Base-by-base conservation (phyloP, 441 rosid genomes). In the Aleurites moluccanus region DNA sequence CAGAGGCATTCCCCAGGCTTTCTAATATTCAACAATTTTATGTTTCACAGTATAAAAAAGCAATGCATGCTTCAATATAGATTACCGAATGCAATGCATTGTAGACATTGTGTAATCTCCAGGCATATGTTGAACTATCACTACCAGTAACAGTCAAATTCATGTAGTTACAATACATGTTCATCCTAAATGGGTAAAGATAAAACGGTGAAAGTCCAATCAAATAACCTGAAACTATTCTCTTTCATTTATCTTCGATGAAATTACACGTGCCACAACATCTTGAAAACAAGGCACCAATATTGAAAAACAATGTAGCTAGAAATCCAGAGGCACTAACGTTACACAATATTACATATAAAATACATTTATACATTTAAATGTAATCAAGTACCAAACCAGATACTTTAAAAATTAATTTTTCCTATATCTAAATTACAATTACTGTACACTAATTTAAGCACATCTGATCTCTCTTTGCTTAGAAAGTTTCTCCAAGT, bases 401-500 rank as follows among this genome's bases (percentile, higher is more conserved):
- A 52, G 65, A 44, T 35, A 60, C 23, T 28, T 72, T 10, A 11
- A 67, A 45, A 66, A 68, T 79, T 27, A 44, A n/a, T 60, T 28
- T 27, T 65, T 70, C 75, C 73, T 69, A 64, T 69, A 42, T 68
- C 73, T 76, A 73, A 64, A 74, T 64, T 86, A 87, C 88, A 84
- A 67, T 70, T 79, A 78, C 78, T 79, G 67, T 77, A 85, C 85
- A 80, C n/a, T 64, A 73, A 52, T 73, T 92, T 83, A 92, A 69
- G 85, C 78, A 81, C 93, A 95, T 64, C 80, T 82, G 64, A 85
- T 82, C 85, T 88, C 90, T 70, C 86, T 86, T 77, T 69, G 87
- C 82, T 88, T 91, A 23, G 80, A 76, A 56, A 82, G 77, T 79
- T 85, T 88, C 75, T 93, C 97, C 86, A 95, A 84, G 86, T 91